Evolutionary conservation across 768 basidiomycete genomes (phyloP), one percentile per base, ranked within the genome.

Genomic region (Naganishia randhawae): DNA sequence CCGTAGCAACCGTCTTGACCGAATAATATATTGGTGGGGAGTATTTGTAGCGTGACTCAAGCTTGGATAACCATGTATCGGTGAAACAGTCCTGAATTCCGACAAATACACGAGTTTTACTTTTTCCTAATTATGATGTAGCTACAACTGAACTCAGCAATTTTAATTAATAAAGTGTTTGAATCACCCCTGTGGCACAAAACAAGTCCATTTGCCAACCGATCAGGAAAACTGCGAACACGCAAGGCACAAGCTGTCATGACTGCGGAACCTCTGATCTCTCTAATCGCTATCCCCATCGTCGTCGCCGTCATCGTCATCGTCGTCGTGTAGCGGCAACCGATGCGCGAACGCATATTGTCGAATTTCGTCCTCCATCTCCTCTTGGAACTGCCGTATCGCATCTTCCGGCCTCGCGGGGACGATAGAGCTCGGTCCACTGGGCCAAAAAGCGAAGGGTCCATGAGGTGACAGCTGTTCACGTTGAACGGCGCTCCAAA

Each of bases 1-100:
- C 45, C 17, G 19, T 25, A 66, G 65, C 65, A 32, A 66, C 65
- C 29, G 65, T 66, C 17, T 53, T 54, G 65, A 66, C 65, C 8
- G 65, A 66, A 33, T 54, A 54, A 65, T 9, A 17, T 32, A 32
- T 32, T 37, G 14, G 54, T 32, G n/a, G n/a, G 31, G 33, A 37
- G 3, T n/a, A n/a, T 42, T 8, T 48, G n/a, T 3, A n/a, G n/a
- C 45, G 7, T 42, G n/a, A n/a, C n/a, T 48, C 19, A 48, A 7
- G 45, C 45, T n/a, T 22, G 25, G 3, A 48, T 22, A 17, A 55
- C 3, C 19, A 33, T 55, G 54, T 55, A 55, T 32, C 19, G 54
- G 54, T 55, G 35, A 35, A 55, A 17, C 32, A 55, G 17, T 33
- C 9, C 35, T 32, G 33, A 55, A 35, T 37, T 6, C 17, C 16